Evolutionary conservation across 2,329 filamentous ascomycete species (phyloP), one percentile per base, ranked within the genome.

Genomic region (Alternaria dauci): DNA sequence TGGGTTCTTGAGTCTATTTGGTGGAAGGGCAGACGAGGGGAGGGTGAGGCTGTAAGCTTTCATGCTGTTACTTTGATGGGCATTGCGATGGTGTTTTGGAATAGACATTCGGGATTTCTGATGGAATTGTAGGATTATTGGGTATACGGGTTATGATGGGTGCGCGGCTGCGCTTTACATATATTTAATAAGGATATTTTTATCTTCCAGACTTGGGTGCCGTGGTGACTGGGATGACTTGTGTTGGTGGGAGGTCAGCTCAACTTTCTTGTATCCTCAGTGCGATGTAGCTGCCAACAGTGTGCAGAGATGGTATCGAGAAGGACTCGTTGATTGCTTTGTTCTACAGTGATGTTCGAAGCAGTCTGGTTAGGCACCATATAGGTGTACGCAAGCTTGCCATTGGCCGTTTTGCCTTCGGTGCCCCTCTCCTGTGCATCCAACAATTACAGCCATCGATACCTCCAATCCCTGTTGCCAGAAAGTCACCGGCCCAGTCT

Each of bases 381-480:
- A 9, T 4, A 30, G 28, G 28, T 9, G 9, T 30, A 30, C 28
- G 28, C 28, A 30, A 3, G 7, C 28, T 30, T 30, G 28, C 28
- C 28, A 30, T 30, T 5, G 7, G 7, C 2, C 7, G 28, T 30
- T 9, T 30, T 30, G 28, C 9, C 7, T 30, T 30, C 5, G n/a
- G n/a, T n/a, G n/a, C n/a, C n/a, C n/a, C 8, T 25, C 18, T 3
- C 11, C 4, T 5, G 8, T 34, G 1, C 4, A n/a, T 8, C 2
- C 11, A 23, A 8, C 6, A 75, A 79, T 51, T 66, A 80, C 80
- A 81, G 20, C 80, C 80, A 57, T 72, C 71, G 6, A 80, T 68
- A 4, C 80, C 80, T n/a, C 80, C 80, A 59, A 81, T 81, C 1
- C 78, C 79, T 0, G 74, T 78, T 11, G 71, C 74, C 16, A 81